phyloP scores from a whole-genome alignment of 192 early-diverging fungal species.

The Coemansia sp. region DNA sequence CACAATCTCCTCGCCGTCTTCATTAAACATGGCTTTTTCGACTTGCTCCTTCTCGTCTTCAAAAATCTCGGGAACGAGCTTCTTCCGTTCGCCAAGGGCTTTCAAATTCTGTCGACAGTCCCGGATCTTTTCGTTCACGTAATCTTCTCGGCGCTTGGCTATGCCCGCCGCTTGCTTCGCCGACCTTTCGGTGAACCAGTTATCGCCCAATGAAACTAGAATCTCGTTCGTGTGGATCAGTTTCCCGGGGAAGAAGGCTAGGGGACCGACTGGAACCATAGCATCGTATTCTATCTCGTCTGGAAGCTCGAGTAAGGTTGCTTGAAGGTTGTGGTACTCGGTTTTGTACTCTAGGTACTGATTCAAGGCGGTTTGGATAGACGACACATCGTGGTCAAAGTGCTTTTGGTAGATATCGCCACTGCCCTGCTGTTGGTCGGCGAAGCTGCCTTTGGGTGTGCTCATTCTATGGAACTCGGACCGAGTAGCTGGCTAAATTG shows the following conservation, averaged over 20 bases:
- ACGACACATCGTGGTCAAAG: not conserved
- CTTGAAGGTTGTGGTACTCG: constrained; percentile 41
- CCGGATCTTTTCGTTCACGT: constrained; percentile 23
- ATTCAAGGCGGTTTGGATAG: constrained; percentile 12
- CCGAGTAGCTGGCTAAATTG: not conserved
- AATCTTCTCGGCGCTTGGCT: constrained; percentile 60
- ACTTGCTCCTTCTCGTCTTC: constrained; percentile 4
- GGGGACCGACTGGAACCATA: constrained; percentile 75
- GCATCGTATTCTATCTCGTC: constrained; percentile 31
- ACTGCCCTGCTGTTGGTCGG: not conserved
- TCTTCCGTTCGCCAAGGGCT: constrained; percentile 7
- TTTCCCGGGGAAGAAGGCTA: constrained; percentile 86
- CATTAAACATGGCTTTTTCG: constrained; percentile 22
- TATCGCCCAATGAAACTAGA: constrained; percentile 82
- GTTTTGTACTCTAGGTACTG: constrained; percentile 33
- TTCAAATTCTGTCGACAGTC: constrained; percentile 12
- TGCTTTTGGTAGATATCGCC: constrained; percentile 17
- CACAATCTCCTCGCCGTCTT: constrained; percentile 50
- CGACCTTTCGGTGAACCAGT: constrained; percentile 86
- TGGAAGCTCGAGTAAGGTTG: constrained; percentile 24
- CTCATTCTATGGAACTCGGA: not conserved
- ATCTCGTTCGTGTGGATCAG: constrained; percentile 94
- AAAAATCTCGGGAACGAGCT: not conserved
- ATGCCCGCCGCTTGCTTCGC: constrained; percentile 72
- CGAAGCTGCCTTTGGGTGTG: not conserved